Percentiles rank a stretch among this genome's conserved stretches.
phyloP scores from a whole-genome alignment of 805 yeast species.

The Priceomyces castillae region DNA sequence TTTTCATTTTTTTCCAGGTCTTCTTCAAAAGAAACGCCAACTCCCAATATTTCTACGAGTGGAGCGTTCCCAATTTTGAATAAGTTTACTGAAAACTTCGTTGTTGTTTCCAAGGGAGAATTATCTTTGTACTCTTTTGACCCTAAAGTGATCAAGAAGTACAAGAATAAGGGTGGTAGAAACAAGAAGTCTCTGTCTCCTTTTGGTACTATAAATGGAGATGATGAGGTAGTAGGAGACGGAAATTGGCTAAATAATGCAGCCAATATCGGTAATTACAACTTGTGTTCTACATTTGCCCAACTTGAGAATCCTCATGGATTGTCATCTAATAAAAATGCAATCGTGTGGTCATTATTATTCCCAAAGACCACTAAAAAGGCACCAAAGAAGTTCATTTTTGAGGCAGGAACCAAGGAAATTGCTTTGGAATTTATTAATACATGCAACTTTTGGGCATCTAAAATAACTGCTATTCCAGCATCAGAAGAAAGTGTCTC shows the following conservation, averaged over 20 bases:
- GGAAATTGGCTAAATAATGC: slow-evolving; percentile 73
- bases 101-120: slow-evolving; percentile 69
- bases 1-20: slow-evolving; percentile 25
- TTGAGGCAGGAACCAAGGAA: slow-evolving; percentile 64
- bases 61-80: slow-evolving; percentile 14
- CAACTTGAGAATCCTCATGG: slow-evolving; percentile 24
- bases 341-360: slow-evolving; percentile 49
- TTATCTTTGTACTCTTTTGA: slow-evolving; percentile 56
- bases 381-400: slow-evolving; percentile 45
- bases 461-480: slow-evolving; percentile 79
- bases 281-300: slow-evolving; percentile 52
- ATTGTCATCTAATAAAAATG: slow-evolving; percentile 11
- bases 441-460: slow-evolving; percentile 89
- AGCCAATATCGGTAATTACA: slow-evolving; percentile 50
- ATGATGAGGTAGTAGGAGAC: slow-evolving; percentile 44
- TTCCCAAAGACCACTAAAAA: slow-evolving; percentile 46
- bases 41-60: background rate
- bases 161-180: slow-evolving; percentile 30
- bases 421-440: slow-evolving; percentile 68
- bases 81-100: slow-evolving; percentile 48
- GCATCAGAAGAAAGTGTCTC: slow-evolving; percentile 63
- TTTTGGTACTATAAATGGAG: slow-evolving; percentile 14
- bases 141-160: slow-evolving; percentile 41
- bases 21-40: slow-evolving; percentile 9
- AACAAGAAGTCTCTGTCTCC: slow-evolving; percentile 13